A percentile compares a stretch with the other conserved stretches of the same genome.
Conservation (phyloP, 2,329 filamentous ascomycete genomes). For the Cephalotrichum gorgonifer region DNA sequence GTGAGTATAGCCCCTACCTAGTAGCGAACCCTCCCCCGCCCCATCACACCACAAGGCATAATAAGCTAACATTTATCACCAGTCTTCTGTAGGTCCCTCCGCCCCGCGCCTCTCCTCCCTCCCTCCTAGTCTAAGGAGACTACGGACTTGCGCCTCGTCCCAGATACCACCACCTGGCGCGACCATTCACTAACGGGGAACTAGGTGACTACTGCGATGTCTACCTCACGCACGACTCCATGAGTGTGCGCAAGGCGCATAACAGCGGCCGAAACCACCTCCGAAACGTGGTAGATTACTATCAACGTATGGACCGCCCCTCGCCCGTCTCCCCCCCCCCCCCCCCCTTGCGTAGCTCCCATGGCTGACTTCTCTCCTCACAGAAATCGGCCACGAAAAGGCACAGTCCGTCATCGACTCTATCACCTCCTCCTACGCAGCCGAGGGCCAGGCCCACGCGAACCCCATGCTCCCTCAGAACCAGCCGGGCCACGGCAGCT, state of each 20-base stretch:
- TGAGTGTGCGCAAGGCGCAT: slow-evolving; percentile 98
- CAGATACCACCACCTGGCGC: too few species aligned
- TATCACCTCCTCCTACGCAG: slow-evolving; percentile 91
- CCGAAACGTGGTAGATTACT: slow-evolving; percentile 96
- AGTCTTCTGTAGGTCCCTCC: slow-evolving; percentile 19
- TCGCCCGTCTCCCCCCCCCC: background rate
- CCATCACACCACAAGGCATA: too few species aligned
- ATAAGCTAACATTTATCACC: slow-evolving; percentile 16
- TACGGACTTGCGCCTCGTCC: too few species aligned
- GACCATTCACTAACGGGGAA: slow-evolving; percentile 13
- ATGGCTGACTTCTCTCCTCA: background rate
- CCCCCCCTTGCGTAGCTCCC: slow-evolving; percentile 3
- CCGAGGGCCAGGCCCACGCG: slow-evolving; percentile 76
- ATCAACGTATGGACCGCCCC: slow-evolving; percentile 58
- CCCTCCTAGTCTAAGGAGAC: too few species aligned
- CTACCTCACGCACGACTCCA: slow-evolving; percentile 98
- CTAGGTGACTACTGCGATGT: slow-evolving; percentile 96
- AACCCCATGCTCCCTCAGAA: slow-evolving; percentile 75
- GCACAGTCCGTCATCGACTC: slow-evolving; percentile 97
- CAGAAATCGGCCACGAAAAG: slow-evolving; percentile 97
- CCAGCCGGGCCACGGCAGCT: slow-evolving; percentile 45
- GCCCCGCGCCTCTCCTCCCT: slow-evolving; percentile 11
- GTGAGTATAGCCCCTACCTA: slow-evolving; percentile 42
- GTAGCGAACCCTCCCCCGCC: too few species aligned
- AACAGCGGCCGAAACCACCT: slow-evolving; percentile 95